Evolutionary conservation across 768 basidiomycete genomes (phyloP), one percentile per base, ranked within the genome.

Genomic region (Termitomyces sp.): DNA sequence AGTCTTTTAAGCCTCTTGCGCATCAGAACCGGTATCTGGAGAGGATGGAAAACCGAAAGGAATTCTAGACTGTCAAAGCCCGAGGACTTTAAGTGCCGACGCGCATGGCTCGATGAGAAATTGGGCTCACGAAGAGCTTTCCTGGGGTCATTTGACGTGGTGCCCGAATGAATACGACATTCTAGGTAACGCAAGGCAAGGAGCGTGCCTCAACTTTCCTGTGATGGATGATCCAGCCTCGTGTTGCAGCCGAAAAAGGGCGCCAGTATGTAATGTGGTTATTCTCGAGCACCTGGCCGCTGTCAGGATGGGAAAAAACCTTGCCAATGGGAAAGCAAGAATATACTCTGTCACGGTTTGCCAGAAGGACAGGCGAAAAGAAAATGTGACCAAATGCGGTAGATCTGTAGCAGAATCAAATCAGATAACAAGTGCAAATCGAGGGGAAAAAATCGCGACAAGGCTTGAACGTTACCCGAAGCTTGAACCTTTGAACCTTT

Each of bases 141-240:
- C 54, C n/a, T 44, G n/a, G 11, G 18, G 40, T 40, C 28, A 33
- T 42, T 55, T 55, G 40, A 33, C 40, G 28, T 55, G 12, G 54
- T 36, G 5, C 3, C 24, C 40, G 40, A 20, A 44, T 33, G 42
- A 32, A 18, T 55, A 52, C 18, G 54, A 32, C 40, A 55, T 42
- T 54, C 53, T 24, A 9, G 39, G 53, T n/a, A 55, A 55, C 54
- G 39, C 54, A 42, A 55, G 54, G 54, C 53, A 40, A 28, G 22
- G 18, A 33, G 28, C 40, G 39, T 55, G 40, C 40, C 39, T 55
- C 40, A 42, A 28, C 28, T 8, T 33, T 55, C 28, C 40, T 28
- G 28, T n/a, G 39, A 18, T 46, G 22, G 9, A 39, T 54, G 38
- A 28, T 48, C 9, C 33, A 52, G 51, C 42, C n/a, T 44, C 42